phyloP scores from a whole-genome alignment of 768 basidiomycete genomes.

The Lentinus brumalis region DNA sequence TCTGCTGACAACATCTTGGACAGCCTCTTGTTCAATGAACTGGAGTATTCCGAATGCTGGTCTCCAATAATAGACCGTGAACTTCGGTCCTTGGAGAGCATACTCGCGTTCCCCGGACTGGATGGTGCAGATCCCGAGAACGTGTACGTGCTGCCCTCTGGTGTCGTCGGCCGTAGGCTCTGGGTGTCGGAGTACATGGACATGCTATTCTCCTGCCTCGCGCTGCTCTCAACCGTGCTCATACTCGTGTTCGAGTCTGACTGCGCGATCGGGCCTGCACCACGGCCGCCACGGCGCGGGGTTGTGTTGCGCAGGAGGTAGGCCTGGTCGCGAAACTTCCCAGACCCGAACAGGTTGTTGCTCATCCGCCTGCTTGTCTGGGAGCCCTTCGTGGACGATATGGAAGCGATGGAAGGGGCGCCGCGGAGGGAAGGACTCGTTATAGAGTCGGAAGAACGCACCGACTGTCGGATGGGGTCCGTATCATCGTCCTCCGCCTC shows the following conservation, averaged over 20 bases:
- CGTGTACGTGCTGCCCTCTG: slow-evolving; percentile 47
- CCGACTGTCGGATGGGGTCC: slow-evolving; percentile 23
- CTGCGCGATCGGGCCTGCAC: slow-evolving; percentile 37
- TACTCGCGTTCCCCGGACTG: slow-evolving; percentile 45
- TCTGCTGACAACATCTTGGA: slow-evolving; percentile 54
- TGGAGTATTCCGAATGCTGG: slow-evolving; percentile 20
- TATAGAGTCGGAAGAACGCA: slow-evolving; percentile 37
- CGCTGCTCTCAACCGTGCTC: slow-evolving; percentile 34
- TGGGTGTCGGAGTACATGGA: slow-evolving; percentile 46
- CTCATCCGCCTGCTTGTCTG: slow-evolving; percentile 73
- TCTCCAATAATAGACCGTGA: slow-evolving; percentile 40
- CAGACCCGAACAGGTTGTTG: slow-evolving; percentile 85
- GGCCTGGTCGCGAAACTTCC: slow-evolving; percentile 72
- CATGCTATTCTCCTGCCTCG: slow-evolving; percentile 48
- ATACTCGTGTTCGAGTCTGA: slow-evolving; percentile 47
- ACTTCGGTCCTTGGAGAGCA: slow-evolving; percentile 23
- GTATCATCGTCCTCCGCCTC: slow-evolving; percentile 13
- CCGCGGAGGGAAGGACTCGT: slow-evolving; percentile 34
- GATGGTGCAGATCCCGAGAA: slow-evolving; percentile 42
- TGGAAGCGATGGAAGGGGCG: slow-evolving; percentile 26
- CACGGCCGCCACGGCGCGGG: slow-evolving; percentile 43
- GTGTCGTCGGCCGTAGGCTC: slow-evolving; percentile 55
- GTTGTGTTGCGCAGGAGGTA: slow-evolving; percentile 59
- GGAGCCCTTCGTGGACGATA: slow-evolving; percentile 39
- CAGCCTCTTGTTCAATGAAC: slow-evolving; percentile 38